Conservation (phyloP, 176 grass and related monocot genomes). For the Phyllostachys edulis region DNA sequence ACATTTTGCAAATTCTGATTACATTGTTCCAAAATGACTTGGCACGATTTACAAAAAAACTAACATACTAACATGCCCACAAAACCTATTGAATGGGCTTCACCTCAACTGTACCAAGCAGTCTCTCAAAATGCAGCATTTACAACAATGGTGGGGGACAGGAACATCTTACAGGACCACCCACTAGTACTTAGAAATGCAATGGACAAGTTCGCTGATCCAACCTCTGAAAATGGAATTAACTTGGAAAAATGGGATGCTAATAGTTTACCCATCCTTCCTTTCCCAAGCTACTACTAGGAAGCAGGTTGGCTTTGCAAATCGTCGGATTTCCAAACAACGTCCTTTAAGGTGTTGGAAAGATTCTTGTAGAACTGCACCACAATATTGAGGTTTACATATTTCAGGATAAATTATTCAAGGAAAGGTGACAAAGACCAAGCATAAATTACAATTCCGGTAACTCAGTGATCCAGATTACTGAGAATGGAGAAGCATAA, state of each 20-base stretch:
- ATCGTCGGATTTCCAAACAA: constrained; percentile 94
- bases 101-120: constrained; percentile 13
- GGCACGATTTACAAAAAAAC: not conserved
- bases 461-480: not conserved
- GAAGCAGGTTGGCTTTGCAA: constrained; percentile 10
- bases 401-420: constrained; percentile 17
- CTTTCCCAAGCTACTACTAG: constrained; percentile 5
- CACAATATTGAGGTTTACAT: not conserved
- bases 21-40: constrained; percentile 8
- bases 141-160: constrained; percentile 12
- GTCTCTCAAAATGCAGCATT: constrained; percentile 25
- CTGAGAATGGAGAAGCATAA: not conserved
- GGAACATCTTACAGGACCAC: not conserved
- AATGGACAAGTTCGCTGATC: not conserved
- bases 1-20: not conserved
- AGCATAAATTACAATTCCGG: not conserved
- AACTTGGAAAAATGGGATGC: constrained; percentile 20
- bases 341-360: constrained; percentile 69
- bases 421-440: not conserved
- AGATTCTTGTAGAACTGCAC: constrained; percentile 92
- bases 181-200: constrained; percentile 9
- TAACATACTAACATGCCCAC: constrained; percentile 1
- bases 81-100: constrained; percentile 28
- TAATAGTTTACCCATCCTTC: constrained; percentile 42
- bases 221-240: not conserved